Evolutionary conservation across 2,329 filamentous ascomycete species (phyloP), one percentile per base, ranked within the genome.

Genomic region (Ceratocystis alfenasii): DNA sequence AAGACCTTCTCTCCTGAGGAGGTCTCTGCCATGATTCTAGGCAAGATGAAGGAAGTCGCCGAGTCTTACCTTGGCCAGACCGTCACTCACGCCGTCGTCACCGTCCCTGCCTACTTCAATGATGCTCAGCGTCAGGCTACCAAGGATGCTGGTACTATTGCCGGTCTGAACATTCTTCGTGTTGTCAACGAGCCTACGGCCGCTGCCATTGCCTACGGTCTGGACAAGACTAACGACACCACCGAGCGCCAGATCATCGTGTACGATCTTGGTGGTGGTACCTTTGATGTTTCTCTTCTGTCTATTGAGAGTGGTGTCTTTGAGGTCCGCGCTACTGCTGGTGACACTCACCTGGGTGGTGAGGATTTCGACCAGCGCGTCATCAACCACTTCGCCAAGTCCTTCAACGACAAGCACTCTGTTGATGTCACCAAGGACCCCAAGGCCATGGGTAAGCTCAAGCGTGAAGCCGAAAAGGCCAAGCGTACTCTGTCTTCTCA

Each of bases 371-470:
- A 97, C 78, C 91, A 97, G 84, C 88, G 93, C 76, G 84, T 97
- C 77, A 96, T 97, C 81, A 90, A 89, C 83, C 84, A 93, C 86
- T 90, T 97, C 76, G 87, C 88, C 82, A 96, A 97, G 88, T 64
- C 66, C 73, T 97, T 95, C 87, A 97, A 97, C 87, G 96, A 96
- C 88, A 94, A 96, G 85, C 84, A 96, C 83, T 80, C 78, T 72
- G 90, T 95, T 71, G 91, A 99, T 72, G 85, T 97, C 75, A 89
- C 87, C 80, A 95, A 95, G 83, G 91, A 97, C 75, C 80, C 87
- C 71, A 96, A 96, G 89, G 88, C 93, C 71, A 97, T 97, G 92
- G 90, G 92, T 81, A 99, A 97, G 83, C 86, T 99, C 73, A 97
- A 97, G 90, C 92, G 94, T 73, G 94, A 97, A 79, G 93, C 94